Evolutionary conservation across 495 filamentous ascomycete species (phyloP).

Genomic region (Penicillium roqueforti): DNA sequence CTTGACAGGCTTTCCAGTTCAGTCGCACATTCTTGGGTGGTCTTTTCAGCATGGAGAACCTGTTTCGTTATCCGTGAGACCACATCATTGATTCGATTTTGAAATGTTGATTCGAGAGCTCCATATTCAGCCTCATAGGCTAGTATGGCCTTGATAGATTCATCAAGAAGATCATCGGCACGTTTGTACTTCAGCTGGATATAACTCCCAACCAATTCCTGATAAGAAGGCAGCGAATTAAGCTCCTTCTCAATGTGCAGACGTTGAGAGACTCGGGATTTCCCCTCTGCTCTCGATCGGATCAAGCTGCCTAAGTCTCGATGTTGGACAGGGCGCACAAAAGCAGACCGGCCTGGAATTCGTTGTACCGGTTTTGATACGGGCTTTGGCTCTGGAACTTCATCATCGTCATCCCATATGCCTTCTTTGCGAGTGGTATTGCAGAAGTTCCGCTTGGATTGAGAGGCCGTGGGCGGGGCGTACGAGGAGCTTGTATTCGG

Average conservation of each 20-base stretch:
- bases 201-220: background rate
- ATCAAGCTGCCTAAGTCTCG: background rate
- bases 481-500: background rate
- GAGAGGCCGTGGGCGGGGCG: background rate
- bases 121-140: background rate
- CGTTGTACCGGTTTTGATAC: background rate
- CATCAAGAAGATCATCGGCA: background rate
- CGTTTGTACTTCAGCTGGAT: slow-evolving; percentile 1
- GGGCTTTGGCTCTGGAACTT: background rate
- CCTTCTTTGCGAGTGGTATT: background rate
- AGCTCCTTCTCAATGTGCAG: background rate
- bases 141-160: background rate
- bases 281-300: background rate
- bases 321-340: background rate
- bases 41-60: background rate
- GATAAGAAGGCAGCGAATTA: background rate
- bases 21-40: background rate
- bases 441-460: background rate
- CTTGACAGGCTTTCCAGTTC: background rate
- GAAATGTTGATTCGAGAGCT: background rate
- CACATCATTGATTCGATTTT: background rate
- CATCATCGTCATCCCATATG: slow-evolving; percentile 6
- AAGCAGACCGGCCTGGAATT: background rate
- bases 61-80: background rate
- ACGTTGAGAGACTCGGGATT: background rate